A percentile compares a stretch with the other conserved stretches of the same genome.
phyloP scores from a whole-genome alignment of 192 early-diverging fungal species.

The Powellomyces hirtus region DNA sequence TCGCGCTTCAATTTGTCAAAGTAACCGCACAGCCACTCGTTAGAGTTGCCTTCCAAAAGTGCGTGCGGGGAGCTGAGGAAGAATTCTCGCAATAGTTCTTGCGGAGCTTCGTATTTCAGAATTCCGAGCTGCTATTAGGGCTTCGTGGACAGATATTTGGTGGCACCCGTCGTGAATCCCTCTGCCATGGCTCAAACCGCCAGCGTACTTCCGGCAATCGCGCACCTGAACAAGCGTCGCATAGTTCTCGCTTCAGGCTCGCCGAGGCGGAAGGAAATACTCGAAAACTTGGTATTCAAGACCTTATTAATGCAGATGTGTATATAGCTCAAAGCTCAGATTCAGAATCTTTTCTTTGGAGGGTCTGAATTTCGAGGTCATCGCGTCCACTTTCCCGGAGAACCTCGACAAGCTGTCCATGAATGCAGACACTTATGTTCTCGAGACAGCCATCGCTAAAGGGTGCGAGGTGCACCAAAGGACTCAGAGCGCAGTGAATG shows the following conservation, averaged over 20 bases:
- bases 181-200: too few relatives aligned
- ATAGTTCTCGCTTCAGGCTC: conserved; percentile 73
- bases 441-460: conserved; percentile 69
- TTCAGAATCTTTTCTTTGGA: neutral
- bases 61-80: too few relatives aligned
- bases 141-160: too few relatives aligned
- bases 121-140: too few relatives aligned
- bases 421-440: conserved; percentile 64
- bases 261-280: conserved; percentile 75
- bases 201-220: too few relatives aligned
- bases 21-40: too few relatives aligned
- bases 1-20: too few relatives aligned
- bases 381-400: conserved; percentile 75
- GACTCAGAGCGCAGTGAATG: neutral
- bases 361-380: conserved; percentile 62
- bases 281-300: conserved; percentile 36
- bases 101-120: too few relatives aligned
- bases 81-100: too few relatives aligned
- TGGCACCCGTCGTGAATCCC: too few relatives aligned
- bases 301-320: neutral
- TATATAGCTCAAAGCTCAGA: neutral
- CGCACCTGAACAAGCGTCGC: too few relatives aligned
- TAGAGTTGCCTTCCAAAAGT: too few relatives aligned
- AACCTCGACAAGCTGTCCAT: conserved; percentile 67
- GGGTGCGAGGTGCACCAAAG: conserved; percentile 58